These are phyloP conservation scores for Anaeramoeba flamelloides DNA, from an alignment of 78 protist genomes.

Conservation along the genomic window DNA sequence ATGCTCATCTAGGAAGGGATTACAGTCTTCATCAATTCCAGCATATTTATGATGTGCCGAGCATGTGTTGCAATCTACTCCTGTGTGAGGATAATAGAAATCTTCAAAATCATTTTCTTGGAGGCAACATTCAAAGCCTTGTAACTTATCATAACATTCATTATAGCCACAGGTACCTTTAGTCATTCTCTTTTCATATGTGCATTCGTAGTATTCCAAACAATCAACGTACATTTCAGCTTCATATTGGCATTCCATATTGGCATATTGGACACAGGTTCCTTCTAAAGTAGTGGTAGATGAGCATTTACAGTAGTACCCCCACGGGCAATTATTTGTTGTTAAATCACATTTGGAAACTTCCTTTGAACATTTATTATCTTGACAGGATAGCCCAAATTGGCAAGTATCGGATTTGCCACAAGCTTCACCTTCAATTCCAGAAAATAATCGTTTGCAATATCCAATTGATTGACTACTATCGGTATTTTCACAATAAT, in stretches of 20 bases:
- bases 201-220: not conserved
- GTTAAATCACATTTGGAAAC: not conserved
- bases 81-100: not conserved
- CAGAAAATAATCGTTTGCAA: not conserved
- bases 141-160: not conserved
- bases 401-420: not conserved
- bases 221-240: not conserved
- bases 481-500: not conserved
- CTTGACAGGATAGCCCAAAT: not conserved
- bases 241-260: not conserved
- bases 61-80: not conserved
- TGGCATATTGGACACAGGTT: not conserved
- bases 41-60: not conserved
- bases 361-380: not conserved
- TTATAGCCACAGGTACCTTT: not conserved
- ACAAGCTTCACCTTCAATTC: not conserved
- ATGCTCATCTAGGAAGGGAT: not conserved
- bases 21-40: not conserved
- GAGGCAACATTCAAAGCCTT: not conserved
- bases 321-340: not conserved
- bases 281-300: not conserved
- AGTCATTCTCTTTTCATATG: not conserved
- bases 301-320: not conserved
- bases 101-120: not conserved
- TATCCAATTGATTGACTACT: not conserved